Evolutionary conservation across 257 asterid genomes (phyloP).

Genomic region (Mitragyna speciosa): DNA sequence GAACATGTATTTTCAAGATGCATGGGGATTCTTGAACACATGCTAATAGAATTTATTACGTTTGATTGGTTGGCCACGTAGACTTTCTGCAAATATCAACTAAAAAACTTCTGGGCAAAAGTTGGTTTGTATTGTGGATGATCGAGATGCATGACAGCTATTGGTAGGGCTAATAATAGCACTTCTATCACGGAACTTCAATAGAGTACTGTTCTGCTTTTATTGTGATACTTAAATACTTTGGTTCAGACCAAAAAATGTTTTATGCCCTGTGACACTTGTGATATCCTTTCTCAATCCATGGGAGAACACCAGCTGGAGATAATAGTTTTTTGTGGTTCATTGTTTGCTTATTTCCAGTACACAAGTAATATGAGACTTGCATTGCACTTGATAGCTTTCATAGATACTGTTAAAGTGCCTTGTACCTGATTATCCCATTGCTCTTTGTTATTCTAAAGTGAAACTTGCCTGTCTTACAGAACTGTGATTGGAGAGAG

Average conservation of each 20-base stretch:
- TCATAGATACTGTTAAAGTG: background rate
- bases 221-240: no score
- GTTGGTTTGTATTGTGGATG: background rate
- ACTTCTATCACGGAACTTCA: background rate
- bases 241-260: no score
- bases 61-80: background rate
- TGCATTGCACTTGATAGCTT: background rate
- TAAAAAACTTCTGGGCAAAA: background rate
- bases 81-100: background rate
- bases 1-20: background rate
- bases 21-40: background rate
- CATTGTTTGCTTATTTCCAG: background rate
- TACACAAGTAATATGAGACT: no score
- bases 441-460: no score
- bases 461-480: background rate
- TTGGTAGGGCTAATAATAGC: no score
- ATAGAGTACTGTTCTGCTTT: background rate
- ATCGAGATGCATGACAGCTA: background rate
- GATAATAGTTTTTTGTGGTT: background rate
- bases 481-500: background rate
- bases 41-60: background rate
- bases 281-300: background rate
- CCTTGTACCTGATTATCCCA: background rate
- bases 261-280: no score
- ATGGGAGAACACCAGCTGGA: background rate